Evolutionary conservation across 257 asterid genomes (phyloP), one percentile per base, ranked within the genome.

Genomic region (Gentiana dahurica): DNA sequence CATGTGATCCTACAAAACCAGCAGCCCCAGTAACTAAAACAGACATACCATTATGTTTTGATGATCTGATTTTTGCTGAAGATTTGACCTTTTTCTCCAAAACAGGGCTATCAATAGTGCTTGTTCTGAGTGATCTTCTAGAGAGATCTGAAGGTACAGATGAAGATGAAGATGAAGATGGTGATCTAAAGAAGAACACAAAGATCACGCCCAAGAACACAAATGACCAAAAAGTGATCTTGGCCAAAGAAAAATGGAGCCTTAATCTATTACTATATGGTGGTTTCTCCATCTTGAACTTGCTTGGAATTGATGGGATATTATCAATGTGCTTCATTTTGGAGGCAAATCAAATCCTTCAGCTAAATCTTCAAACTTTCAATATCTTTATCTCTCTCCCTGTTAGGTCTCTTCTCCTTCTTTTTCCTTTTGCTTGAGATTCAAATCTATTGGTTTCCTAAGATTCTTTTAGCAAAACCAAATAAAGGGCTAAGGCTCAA

Each of bases 1-100:
- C 94, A 52, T 91, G 98, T 13, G 96, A 84, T 37, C 96, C 98
- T 3, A 90, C 98, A 64, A 90, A 90, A 43, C 98, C 98, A 50
- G 95, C 96, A 63, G 95, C 95, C 41, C 98, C 98, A 12, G 98
- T 91, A 3, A 91, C 98, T 49, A 91, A 69, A 33, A 91, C 96
- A 49, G 95, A 85, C 57, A 87, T 71, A 71, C 98, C 98, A 68
- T 87, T 87, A 24, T 24, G 24, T 24, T 83, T 83, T 32, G 75
- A 60, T 55, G 96, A 84, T 74, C 94, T 77, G 67, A 83, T 73
- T 70, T 79, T 85, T 11, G 96, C 94, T 0, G 98, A 91, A 65
- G 91, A 72, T 51, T 71, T 70, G 51, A 91, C 89, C 75, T 80
- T 75, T 49, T 78, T 87, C 53, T 81, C 90, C 72, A 84, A 87